A percentile compares a stretch with the other conserved stretches of the same genome.
Evolutionary conservation across 345 rosid genomes (phyloP).

Genomic region (Populus euphratica): DNA sequence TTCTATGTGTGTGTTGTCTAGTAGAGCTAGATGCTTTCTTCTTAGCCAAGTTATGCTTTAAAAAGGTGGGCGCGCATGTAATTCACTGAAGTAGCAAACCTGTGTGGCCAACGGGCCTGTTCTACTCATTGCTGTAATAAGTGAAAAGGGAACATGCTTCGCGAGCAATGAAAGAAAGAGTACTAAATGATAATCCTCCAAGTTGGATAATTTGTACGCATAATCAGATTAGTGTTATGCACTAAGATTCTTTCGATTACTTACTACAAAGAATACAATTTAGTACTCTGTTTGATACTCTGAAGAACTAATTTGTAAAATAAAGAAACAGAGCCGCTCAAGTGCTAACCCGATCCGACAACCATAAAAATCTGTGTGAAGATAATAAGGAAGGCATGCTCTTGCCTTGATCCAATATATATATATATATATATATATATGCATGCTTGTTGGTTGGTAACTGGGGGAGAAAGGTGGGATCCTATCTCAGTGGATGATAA

Average conservation of each 20-base stretch:
- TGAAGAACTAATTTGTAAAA: too few species aligned
- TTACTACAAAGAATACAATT: background rate
- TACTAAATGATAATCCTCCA: too few species aligned
- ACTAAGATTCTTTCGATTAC: too few species aligned
- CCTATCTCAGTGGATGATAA: background rate
- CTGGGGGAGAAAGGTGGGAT: background rate
- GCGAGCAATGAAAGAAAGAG: too few species aligned
- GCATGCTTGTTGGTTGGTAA: background rate
- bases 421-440: too few species aligned
- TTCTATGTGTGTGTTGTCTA: too few species aligned
- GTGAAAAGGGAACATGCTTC: background rate
- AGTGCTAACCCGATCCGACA: background rate
- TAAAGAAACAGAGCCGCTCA: background rate
- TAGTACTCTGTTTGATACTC: too few species aligned
- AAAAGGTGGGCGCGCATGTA: background rate
- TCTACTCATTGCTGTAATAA: background rate
- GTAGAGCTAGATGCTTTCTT: background rate
- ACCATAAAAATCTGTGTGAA: background rate
- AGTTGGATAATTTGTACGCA: background rate
- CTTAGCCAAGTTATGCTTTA: constrained; percentile 8
- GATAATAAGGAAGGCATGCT: background rate
- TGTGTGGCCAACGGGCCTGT: background rate
- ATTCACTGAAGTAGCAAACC: background rate
- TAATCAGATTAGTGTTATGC: too few species aligned
- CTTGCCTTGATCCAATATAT: background rate